Evolutionary conservation across 139 green algal genomes (phyloP), one percentile per base, ranked within the genome.

Genomic region (Chlamydomonas incerta): DNA sequence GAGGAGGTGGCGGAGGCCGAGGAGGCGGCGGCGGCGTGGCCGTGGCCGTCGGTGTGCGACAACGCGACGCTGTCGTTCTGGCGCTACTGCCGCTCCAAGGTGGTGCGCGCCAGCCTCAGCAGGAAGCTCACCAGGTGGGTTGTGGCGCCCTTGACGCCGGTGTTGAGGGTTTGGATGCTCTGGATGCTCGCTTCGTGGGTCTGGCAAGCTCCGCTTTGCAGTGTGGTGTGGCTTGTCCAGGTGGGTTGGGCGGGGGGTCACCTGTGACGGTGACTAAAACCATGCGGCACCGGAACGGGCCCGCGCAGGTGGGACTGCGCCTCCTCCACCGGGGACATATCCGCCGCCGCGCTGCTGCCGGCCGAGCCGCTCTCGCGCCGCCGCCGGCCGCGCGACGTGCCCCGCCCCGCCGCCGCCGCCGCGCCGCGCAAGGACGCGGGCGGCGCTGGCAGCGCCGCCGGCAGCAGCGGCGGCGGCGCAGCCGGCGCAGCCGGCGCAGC

Each of bases 61-160:
- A 63, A 52, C 29, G 77, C 76, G 8, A 89, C 85, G 3, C 63
- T 75, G 69, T 74, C 85, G 26, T 89, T 89, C 60, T 89, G 85
- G 85, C 76, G 85, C 34, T 89, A 89, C 77, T 87, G 77, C 77
- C 68, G 77, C 15, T 77, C 85, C 8, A 41, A 77, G 20, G 66
- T 60, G 2, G 34, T 69, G 29, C 65, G 74, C 1, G 66, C 31
- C 50, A 80, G 55, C 46, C 62, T 35, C 28, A 69, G 50, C 52
- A 79, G 77, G 50, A 88, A 88, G 66, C 83, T 88, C 31, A 46
- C 23, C 35, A 60, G 63, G 72, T 81, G 52, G 28, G 72, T n/a
- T n/a, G n/a, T n/a, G n/a, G n/a, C n/a, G n/a, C n/a, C n/a, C n/a
- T n/a, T n/a, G n/a, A n/a, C n/a, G n/a, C n/a, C n/a, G n/a, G n/a